Base-by-base conservation (phyloP, 768 basidiomycete species). In the Scleroderma bovista region DNA sequence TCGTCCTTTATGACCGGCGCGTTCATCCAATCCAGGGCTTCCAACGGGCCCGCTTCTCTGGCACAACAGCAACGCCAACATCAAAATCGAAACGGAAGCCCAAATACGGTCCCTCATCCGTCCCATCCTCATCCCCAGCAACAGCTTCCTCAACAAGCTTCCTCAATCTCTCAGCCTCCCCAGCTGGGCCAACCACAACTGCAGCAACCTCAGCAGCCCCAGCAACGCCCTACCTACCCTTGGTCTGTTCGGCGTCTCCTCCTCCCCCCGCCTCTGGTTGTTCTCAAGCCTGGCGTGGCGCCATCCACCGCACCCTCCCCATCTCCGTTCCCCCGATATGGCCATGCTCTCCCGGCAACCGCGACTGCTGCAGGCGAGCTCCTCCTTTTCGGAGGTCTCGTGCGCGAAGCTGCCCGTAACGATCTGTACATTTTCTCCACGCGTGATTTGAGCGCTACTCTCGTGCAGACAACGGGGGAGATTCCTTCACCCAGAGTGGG, bases 371-470 rank as follows among this genome's bases (percentile, higher is more conserved):
- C 75, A 6, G 96, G 96, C 8, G 93, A 98, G 58, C 83, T 99
- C 55, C 94, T 92, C 69, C 77, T 99, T 54, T 99, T 99, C 57
- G 96, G 96, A 53, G 96, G 96, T 54, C 86, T 99, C 52, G 93
- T 98, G 15, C 81, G 87, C 34, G 95, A 98, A 63, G 71, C 79
- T 9, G 86, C 93, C 31, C 79, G 85, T 46, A 96, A 96, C 68
- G 96, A 99, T 70, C 75, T 99, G 24, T 98, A 95, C 68, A 72
- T 89, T n/a, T 84, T 98, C 63, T 85, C 84, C 34, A 81, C 86
- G 3, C 76, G 83, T 37, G 85, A 91, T 55, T 77, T 91, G 51
- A 79, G 86, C 15, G 86, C 91, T 8, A 83, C 83, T 11, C 76
- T 93, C 11, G 72, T 97, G 29, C 88, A 93, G 64, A 96, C 94